These are phyloP conservation scores for Ceratobasidium sp. DNA, from an alignment of 1,284 basidiomycete species.

Conservation along the genomic window DNA sequence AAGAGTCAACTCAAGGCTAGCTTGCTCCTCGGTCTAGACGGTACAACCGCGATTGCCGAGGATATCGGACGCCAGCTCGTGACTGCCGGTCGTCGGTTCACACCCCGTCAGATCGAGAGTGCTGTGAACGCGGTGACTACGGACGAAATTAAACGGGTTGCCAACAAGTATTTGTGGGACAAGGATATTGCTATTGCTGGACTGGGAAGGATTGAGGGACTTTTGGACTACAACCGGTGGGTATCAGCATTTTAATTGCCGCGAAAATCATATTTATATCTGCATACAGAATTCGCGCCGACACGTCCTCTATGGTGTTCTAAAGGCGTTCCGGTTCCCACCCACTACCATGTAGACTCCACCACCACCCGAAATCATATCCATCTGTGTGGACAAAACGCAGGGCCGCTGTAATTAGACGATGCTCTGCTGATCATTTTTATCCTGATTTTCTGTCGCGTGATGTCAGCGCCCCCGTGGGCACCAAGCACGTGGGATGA, in stretches of 20 bases:
- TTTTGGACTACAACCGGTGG: slow-evolving; percentile 79
- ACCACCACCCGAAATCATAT: background rate
- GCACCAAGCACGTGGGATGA: slow-evolving; percentile 4
- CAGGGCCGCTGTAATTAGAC: slow-evolving; percentile 44
- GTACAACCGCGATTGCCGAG: slow-evolving; percentile 96
- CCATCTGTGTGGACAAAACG: slow-evolving; percentile 38
- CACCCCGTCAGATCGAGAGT: slow-evolving; percentile 94
- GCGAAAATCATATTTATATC: background rate
- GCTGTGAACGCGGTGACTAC: slow-evolving; percentile 91
- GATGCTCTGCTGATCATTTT: slow-evolving; percentile 25
- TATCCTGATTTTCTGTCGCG: slow-evolving; percentile 20
- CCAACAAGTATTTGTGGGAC: slow-evolving; percentile 98
- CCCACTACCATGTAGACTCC: background rate
- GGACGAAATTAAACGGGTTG: slow-evolving; percentile 94
- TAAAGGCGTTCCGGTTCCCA: slow-evolving; percentile 59
- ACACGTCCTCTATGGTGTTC: slow-evolving; percentile 84
- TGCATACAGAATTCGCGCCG: slow-evolving; percentile 70
- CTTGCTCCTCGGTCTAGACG: slow-evolving; percentile 91
- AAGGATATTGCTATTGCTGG: slow-evolving; percentile 89
- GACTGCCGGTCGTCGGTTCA: slow-evolving; percentile 90
- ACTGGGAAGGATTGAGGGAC: slow-evolving; percentile 88
- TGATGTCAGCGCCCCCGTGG: background rate
- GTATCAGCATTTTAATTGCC: background rate
- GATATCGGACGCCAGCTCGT: slow-evolving; percentile 98
- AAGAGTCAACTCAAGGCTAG: slow-evolving; percentile 98